Conservation (phyloP, 345 rosid genomes). For the Salix caprea region DNA sequence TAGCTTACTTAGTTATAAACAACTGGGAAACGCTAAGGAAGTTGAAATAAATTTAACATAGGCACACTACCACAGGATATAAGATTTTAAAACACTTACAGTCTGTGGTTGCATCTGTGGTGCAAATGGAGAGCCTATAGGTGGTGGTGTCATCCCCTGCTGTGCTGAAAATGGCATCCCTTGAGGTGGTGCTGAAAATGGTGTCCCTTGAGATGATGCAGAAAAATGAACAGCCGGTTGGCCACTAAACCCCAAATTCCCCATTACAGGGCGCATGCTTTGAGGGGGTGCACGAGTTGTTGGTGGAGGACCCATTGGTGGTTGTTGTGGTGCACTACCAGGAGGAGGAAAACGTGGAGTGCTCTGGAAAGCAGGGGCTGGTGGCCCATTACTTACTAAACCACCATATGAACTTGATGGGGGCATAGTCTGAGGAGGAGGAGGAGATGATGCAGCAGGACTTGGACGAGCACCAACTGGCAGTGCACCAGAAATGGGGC, state of each 20-base stretch:
- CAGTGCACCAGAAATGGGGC: conserved; percentile 24
- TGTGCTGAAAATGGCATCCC: conserved; percentile 40
- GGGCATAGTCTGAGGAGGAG: conserved; percentile 3
- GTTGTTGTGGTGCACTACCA: conserved; percentile 14
- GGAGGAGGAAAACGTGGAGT: conserved; percentile 22
- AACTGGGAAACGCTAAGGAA: neutral
- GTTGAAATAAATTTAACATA: neutral
- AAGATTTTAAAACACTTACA: conserved; percentile 24
- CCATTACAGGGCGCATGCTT: conserved; percentile 38
- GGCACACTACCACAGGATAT: neutral
- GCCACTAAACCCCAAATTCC: conserved; percentile 33
- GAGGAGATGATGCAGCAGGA: conserved; percentile 8
- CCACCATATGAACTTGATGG: conserved; percentile 10
- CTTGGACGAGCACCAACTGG: conserved; percentile 45
- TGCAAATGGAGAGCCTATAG: conserved; percentile 57
- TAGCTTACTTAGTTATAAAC: neutral
- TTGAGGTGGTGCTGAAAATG: conserved; percentile 45
- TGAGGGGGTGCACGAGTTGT: conserved; percentile 37
- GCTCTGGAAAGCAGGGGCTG: conserved; percentile 22
- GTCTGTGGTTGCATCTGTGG: conserved; percentile 50
- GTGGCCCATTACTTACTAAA: conserved; percentile 28
- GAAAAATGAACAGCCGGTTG: conserved; percentile 35
- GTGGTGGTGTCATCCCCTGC: conserved; percentile 43
- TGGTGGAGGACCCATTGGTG: conserved; percentile 19
- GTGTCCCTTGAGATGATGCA: conserved; percentile 18